Base-by-base conservation (phyloP, 2,329 filamentous ascomycete species). In the Onygena corvina region DNA sequence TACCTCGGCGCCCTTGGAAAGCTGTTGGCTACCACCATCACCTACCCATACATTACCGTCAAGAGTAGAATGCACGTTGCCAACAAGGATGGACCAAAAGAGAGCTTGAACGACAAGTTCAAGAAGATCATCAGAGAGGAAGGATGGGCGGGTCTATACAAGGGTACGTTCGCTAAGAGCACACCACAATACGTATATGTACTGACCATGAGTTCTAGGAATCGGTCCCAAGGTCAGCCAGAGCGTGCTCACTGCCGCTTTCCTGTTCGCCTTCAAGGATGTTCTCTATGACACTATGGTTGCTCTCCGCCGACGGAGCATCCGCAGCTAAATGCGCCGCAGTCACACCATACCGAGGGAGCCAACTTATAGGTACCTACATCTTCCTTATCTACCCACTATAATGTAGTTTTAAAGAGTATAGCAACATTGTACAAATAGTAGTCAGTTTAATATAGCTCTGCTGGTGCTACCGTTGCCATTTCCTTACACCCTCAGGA, bases 11-110 rank as follows among this genome's bases (percentile, higher is more conserved):
- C 92, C 1, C 64, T 96, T 27, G 89, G 92, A 67, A 98, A 98
- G 76, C 76, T 98, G 55, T 81, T 95, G 53, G 92, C 92, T 20
- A 98, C 92, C 2, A 81, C 76, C 53, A 85, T 96, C 61, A 98
- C 92, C 4, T 98, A 98, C 67, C 92, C 92, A 8, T 98, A 98
- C 66, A 96, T 98, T 66, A 98, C 92, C 3, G 84, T 98, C 61
- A 98, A 98, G 81, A 94, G 88, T 69, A 80, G 87, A 64, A 94
- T 94, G 80, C 92, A 98, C 66, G 87, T 98, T 53, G 87, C 89
- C 23, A 81, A 77, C 54, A 80, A 80, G 60, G 81, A 80, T 54
- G 77, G 78, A n/a, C 81, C 80, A 55, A 84, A 84, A 68, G 84
- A 93, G 69, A 84, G 83, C 57, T 84, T 95, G 76, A 75, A 81